These are phyloP conservation scores for Naganishia sp. DNA, from an alignment of 1,284 basidiomycete genomes.

Conservation along the genomic window DNA sequence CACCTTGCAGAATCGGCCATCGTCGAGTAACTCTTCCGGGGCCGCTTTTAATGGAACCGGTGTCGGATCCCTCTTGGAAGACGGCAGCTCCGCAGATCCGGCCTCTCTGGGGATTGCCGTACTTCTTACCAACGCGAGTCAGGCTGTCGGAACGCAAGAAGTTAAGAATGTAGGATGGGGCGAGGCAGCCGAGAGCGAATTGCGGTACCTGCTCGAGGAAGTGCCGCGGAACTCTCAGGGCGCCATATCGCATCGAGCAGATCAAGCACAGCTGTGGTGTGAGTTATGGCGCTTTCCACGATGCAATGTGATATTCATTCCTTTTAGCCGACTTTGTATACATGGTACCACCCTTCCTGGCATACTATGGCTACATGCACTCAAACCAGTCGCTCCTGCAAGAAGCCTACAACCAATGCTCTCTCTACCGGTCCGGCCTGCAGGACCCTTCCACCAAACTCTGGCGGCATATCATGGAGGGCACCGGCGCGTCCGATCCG, in stretches of 20 bases:
- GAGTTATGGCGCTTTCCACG: constrained; percentile 29
- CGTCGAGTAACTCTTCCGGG: constrained; percentile 51
- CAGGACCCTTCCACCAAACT: constrained; percentile 40
- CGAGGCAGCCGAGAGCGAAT: constrained; percentile 67
- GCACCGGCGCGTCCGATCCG: constrained; percentile 43
- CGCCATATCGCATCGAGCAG: constrained; percentile 51
- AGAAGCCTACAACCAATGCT: constrained; percentile 75
- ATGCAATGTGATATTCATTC: background rate
- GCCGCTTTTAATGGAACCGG: constrained; percentile 61
- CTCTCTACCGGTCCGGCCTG: constrained; percentile 66
- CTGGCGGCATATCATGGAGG: constrained; percentile 52
- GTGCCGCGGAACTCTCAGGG: constrained; percentile 60
- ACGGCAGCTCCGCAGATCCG: constrained; percentile 75
- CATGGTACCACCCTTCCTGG: constrained; percentile 90
- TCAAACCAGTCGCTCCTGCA: constrained; percentile 67
- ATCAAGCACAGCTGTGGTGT: constrained; percentile 43
- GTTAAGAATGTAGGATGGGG: constrained; percentile 61
- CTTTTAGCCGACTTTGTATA: constrained; percentile 64
- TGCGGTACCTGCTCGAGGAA: constrained; percentile 66
- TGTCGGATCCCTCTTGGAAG: constrained; percentile 54
- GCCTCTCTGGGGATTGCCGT: constrained; percentile 77
- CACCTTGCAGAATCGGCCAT: constrained; percentile 45
- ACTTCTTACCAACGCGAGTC: constrained; percentile 61
- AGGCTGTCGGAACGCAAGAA: constrained; percentile 34
- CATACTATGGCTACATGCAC: constrained; percentile 77